Percentiles rank a stretch among this genome's conserved stretches.
These are phyloP conservation scores for Flaveria bidentis DNA, from an alignment of 129 eudicot species.

Conservation along the genomic window DNA sequence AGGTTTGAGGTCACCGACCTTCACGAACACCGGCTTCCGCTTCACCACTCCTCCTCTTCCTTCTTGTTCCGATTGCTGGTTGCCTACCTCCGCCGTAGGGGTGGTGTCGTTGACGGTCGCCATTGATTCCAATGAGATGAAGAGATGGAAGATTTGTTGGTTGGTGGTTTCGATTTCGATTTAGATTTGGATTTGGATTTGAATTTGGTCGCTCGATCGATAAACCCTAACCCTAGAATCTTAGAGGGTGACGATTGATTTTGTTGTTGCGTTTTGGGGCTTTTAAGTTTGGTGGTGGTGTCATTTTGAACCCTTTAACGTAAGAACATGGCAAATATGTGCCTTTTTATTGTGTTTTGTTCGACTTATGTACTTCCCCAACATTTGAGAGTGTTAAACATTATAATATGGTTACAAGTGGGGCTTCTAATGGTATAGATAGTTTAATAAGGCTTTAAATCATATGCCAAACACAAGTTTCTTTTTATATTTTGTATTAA, in stretches of 20 bases:
- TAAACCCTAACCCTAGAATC: constrained; percentile 19
- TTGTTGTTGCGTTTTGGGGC: constrained; percentile 1
- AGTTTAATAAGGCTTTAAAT: no score
- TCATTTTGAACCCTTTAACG: neutral
- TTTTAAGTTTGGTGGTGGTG: neutral
- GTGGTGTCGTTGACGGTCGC: constrained; percentile 13
- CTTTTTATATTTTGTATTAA: no score
- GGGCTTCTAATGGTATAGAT: no score
- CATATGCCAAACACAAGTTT: no score
- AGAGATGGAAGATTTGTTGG: constrained; percentile 18
- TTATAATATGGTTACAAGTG: no score
- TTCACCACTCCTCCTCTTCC: constrained; percentile 31
- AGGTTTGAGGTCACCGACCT: constrained; percentile 60
- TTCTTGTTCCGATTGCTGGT: constrained; percentile 27
- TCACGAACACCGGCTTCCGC: constrained; percentile 72
- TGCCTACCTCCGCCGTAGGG: constrained; percentile 13
- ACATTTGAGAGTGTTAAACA: no score
- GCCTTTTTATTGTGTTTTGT: neutral
- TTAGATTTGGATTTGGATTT: no score
- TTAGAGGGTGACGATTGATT: neutral
- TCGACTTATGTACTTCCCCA: neutral
- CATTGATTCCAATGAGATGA: constrained; percentile 6
- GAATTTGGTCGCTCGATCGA: neutral
- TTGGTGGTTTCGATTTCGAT: neutral
- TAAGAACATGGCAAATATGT: neutral